Base-by-base conservation (phyloP, 2,329 filamentous ascomycete species). In the Lachnellula hyalina region DNA sequence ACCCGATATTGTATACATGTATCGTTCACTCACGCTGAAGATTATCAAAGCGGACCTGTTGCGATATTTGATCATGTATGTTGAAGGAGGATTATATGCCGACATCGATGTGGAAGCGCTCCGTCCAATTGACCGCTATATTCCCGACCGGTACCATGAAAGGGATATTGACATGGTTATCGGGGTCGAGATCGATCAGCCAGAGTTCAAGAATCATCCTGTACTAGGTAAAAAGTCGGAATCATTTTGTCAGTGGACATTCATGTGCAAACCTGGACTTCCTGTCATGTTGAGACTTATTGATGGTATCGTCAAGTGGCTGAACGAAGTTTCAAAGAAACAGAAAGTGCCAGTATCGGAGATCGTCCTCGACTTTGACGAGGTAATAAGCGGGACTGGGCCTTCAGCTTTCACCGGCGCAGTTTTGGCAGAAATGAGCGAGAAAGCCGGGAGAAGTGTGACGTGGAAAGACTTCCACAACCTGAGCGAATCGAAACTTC, bases 241-340 rank as follows among this genome's bases (percentile, higher is more conserved):
- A 61, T 89, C 85, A 0, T 89, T 89, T 67, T 89, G 85, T 67
- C 86, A 89, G 65, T 89, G 86, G 86, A 89, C 86, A 0, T 87
- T 89, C 64, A 85, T 87, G 73, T 81, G 81, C 62, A 86, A 87
- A 65, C 84, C 86, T 0, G 74, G 76, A 17, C 77, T 84, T 25
- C 83, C 84, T 1, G 83, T 89, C 53, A 87, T 89, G 83, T 74
- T 88, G 68, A 73, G 74, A 34, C 75, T 89, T 3, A 79, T 89
- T 47, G 83, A 88, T 66, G 81, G 85, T 63, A 88, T 89, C 66
- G 79, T 88, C 70, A 67, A 72, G 1, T 88, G 85, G 85, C 74
- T 89, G 49, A 77, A 80, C 28, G 77, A 76, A 0, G 76, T 87
- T 3, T 78, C 85, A 2, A 71, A 72, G 48, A 68, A 81, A 56